Evolutionary conservation across 2,329 filamentous ascomycete genomes (phyloP).

Genomic region (Fusarium lateritium): DNA sequence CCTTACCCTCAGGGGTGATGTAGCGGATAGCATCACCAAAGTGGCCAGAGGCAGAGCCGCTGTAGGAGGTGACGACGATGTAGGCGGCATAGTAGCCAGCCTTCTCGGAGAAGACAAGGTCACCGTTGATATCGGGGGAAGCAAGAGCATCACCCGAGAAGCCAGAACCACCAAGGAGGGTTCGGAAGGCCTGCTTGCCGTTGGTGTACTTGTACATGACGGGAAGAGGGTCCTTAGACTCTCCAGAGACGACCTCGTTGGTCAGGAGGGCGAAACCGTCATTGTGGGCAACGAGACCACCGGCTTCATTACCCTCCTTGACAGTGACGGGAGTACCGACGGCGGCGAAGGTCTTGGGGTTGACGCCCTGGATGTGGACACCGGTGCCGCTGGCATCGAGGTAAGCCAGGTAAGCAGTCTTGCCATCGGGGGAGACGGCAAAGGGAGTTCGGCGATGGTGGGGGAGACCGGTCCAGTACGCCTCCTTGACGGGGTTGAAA

Average conservation of each 20-base stretch:
- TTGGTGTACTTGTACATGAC: constrained; percentile 72
- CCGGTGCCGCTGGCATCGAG: constrained; percentile 68
- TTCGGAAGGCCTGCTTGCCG: constrained; percentile 70
- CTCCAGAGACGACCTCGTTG: constrained; percentile 68
- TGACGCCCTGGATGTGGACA: constrained; percentile 70
- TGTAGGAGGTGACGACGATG: constrained; percentile 72
- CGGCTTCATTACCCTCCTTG: constrained; percentile 69
- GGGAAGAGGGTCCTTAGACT: constrained; percentile 66
- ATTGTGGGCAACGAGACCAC: constrained; percentile 73
- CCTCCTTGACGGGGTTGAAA: constrained; percentile 71
- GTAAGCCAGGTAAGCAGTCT: constrained; percentile 72
- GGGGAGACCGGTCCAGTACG: constrained; percentile 73
- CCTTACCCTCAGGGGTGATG: constrained; percentile 63
- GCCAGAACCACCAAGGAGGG: constrained; percentile 70
- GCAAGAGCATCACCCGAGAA: constrained; percentile 65
- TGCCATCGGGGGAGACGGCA: constrained; percentile 72
- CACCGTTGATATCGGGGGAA: constrained; percentile 73
- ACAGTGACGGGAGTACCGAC: constrained; percentile 67
- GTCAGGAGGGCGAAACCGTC: constrained; percentile 75
- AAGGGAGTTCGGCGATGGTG: constrained; percentile 75
- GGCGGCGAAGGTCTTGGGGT: constrained; percentile 67
- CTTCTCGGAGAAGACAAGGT: constrained; percentile 71
- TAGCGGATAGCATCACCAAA: constrained; percentile 68
- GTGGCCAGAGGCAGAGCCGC: constrained; percentile 67
- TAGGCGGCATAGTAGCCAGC: constrained; percentile 72